Conservation (phyloP, 345 rosid species). For the Populus ilicifolia region DNA sequence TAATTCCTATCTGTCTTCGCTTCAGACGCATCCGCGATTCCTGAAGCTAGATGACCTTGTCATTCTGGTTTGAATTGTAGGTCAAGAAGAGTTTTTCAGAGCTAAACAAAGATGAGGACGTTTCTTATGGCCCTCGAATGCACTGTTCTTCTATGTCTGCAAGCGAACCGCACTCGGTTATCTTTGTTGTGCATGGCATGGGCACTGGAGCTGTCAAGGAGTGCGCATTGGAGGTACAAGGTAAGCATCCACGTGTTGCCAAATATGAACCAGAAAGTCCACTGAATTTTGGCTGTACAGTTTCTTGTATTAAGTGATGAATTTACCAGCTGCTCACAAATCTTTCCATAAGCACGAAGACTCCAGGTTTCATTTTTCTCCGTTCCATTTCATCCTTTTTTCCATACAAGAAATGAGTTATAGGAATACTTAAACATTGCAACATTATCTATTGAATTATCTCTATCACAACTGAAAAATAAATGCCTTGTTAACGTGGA, state of each 20-base stretch:
- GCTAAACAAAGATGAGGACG: slow-evolving; percentile 26
- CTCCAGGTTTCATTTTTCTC: not conserved
- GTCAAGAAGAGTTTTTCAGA: slow-evolving; percentile 24
- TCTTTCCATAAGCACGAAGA: not conserved
- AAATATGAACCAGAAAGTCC: slow-evolving; percentile 73
- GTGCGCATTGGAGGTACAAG: slow-evolving; percentile 51
- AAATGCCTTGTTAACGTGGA: not conserved
- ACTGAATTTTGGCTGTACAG: slow-evolving; percentile 80
- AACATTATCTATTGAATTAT: not conserved
- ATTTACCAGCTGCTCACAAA: too few species aligned
- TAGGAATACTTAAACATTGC: not conserved
- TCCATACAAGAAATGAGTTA: not conserved
- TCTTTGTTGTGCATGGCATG: slow-evolving; percentile 79
- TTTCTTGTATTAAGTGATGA: slow-evolving; percentile 56
- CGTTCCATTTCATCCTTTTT: not conserved
- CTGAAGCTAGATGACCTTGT: not conserved
- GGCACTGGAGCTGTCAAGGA: slow-evolving; percentile 74
- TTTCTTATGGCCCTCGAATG: slow-evolving; percentile 40
- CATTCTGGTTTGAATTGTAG: slow-evolving; percentile 15
- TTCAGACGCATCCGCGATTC: not conserved
- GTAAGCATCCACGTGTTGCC: slow-evolving; percentile 52
- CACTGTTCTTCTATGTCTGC: slow-evolving; percentile 32
- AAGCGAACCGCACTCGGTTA: slow-evolving; percentile 44
- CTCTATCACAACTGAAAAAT: not conserved
- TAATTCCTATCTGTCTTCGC: not conserved